These are phyloP conservation scores for Leccinum subgranulosum DNA, from an alignment of 768 basidiomycete genomes.

Conservation along the genomic window DNA sequence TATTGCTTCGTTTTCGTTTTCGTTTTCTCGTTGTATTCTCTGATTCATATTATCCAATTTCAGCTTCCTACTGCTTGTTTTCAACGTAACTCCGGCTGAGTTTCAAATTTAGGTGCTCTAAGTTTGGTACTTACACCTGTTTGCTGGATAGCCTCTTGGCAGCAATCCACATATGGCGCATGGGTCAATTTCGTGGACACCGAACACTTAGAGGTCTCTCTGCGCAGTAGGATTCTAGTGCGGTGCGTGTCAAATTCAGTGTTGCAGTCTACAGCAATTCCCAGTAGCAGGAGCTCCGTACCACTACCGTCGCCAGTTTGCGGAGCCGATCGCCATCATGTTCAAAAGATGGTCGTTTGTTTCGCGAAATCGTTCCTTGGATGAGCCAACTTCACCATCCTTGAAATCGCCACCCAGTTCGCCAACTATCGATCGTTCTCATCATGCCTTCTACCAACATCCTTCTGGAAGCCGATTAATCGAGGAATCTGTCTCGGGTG, in stretches of 20 bases:
- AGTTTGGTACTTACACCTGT: neutral
- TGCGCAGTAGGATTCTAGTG: neutral
- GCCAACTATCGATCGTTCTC: neutral
- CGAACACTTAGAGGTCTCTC: neutral
- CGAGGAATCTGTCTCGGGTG: conserved; percentile 22
- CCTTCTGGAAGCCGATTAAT: conserved; percentile 29
- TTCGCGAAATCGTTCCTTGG: conserved; percentile 1
- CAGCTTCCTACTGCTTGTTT: no score
- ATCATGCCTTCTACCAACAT: conserved; percentile 10
- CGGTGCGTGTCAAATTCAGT: neutral
- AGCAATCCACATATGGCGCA: neutral
- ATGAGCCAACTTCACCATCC: conserved; percentile 7
- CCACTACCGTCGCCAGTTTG: neutral
- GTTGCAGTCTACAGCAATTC: neutral
- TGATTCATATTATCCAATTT: no score
- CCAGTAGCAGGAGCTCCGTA: neutral
- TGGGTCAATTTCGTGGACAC: neutral
- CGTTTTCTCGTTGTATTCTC: no score
- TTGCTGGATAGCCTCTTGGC: neutral
- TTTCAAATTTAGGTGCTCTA: no score
- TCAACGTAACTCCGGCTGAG: no score
- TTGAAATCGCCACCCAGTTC: conserved; percentile 16
- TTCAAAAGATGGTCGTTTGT: conserved; percentile 8
- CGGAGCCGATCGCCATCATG: conserved; percentile 12
- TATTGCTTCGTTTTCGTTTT: no score